These are phyloP conservation scores for Phytophthora litchii DNA, from an alignment of 352 stramenopile species.

Conservation along the genomic window DNA sequence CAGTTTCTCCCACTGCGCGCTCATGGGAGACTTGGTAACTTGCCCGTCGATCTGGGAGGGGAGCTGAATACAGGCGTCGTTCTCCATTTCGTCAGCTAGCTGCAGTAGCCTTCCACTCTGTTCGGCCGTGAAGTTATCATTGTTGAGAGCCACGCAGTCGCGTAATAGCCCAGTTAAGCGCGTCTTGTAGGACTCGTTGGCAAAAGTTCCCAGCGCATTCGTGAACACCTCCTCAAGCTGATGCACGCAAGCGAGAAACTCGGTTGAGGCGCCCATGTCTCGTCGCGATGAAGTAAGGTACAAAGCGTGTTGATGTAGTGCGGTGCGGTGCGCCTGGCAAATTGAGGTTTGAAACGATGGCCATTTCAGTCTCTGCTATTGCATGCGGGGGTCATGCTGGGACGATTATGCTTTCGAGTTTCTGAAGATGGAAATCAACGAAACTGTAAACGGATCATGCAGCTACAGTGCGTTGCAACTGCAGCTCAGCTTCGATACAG, in stretches of 20 bases:
- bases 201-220: constrained; percentile 60
- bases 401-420: too few relatives aligned
- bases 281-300: too few relatives aligned
- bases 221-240: constrained; percentile 49
- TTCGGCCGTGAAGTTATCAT: constrained; percentile 36
- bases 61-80: constrained; percentile 52
- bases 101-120: constrained; percentile 43
- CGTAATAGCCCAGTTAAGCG: constrained; percentile 61
- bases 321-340: too few relatives aligned
- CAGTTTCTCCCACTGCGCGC: constrained; percentile 50
- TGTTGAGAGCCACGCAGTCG: constrained; percentile 61
- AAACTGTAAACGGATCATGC: too few relatives aligned
- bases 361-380: too few relatives aligned
- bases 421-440: too few relatives aligned
- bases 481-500: too few relatives aligned
- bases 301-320: too few relatives aligned
- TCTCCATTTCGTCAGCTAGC: constrained; percentile 53
- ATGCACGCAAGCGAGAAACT: constrained; percentile 50
- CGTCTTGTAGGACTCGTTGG: constrained; percentile 65
- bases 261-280: constrained; percentile 37
- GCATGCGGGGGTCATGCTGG: too few relatives aligned
- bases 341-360: too few relatives aligned
- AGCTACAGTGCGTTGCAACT: too few relatives aligned
- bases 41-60: constrained; percentile 43
- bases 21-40: constrained; percentile 44